A percentile compares a stretch with the other conserved stretches of the same genome.
Evolutionary conservation across 1,284 basidiomycete species (phyloP).

Genomic region (Microbotryum scabiosae): DNA sequence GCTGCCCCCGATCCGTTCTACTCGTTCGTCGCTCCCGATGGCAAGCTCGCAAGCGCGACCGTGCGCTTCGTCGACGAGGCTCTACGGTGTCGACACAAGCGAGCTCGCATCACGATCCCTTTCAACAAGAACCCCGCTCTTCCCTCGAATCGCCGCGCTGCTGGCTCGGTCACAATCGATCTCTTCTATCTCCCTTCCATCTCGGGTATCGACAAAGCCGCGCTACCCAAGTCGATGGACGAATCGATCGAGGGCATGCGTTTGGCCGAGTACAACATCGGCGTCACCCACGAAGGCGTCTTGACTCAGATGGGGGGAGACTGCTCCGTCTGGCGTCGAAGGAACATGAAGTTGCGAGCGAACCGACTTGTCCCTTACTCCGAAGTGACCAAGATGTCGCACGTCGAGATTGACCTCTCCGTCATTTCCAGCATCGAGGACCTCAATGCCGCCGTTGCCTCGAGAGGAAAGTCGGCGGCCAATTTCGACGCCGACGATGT

Average conservation of each 20-base stretch:
- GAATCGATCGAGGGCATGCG: slow-evolving; percentile 83
- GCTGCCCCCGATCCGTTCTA: slow-evolving; percentile 21
- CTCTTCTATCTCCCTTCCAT: slow-evolving; percentile 66
- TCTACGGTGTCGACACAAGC: slow-evolving; percentile 14
- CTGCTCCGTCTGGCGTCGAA: slow-evolving; percentile 78
- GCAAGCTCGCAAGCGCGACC: slow-evolving; percentile 16
- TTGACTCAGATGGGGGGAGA: slow-evolving; percentile 94
- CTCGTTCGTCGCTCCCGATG: slow-evolving; percentile 16
- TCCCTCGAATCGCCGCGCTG: slow-evolving; percentile 41
- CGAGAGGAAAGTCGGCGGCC: slow-evolving; percentile 10
- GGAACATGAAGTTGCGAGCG: slow-evolving; percentile 78
- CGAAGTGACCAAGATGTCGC: slow-evolving; percentile 85
- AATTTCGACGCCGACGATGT: slow-evolving; percentile 46
- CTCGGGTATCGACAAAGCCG: slow-evolving; percentile 57
- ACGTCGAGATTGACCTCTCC: slow-evolving; percentile 80
- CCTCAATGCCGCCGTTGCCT: slow-evolving; percentile 50
- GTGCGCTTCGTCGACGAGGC: slow-evolving; percentile 44
- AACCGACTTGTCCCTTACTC: slow-evolving; percentile 82
- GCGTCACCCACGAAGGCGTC: slow-evolving; percentile 82
- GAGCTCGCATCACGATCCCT: slow-evolving; percentile 12
- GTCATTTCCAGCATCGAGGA: slow-evolving; percentile 72
- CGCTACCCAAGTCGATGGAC: slow-evolving; percentile 82
- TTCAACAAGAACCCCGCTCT: slow-evolving; percentile 44
- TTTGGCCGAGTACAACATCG: slow-evolving; percentile 83
- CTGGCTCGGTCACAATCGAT: slow-evolving; percentile 72